Evolutionary conservation across 495 filamentous ascomycete genomes (phyloP), one percentile per base, ranked within the genome.

Genomic region (Jackrogersella minutella): DNA sequence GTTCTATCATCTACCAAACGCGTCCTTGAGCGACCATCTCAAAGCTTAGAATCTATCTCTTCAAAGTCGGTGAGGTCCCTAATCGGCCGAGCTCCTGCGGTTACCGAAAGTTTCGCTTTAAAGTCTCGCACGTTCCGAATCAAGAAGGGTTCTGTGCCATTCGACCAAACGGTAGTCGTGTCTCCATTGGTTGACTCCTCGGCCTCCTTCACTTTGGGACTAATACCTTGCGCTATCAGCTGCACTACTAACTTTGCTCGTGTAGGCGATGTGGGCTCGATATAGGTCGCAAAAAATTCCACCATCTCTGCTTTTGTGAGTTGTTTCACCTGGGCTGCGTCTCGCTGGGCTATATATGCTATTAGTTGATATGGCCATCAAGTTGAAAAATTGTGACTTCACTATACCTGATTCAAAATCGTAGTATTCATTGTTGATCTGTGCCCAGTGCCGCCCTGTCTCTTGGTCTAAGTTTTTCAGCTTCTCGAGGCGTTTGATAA

Each of bases 381-480:
- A 19, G 31, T 53, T 16, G 39, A 28, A 50, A 26, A 19, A 52
- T 22, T n/a, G 24, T 16, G 22, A 55, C 22, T 37, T 21, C 9
- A n/a, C 80, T 87, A 78, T 78, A 91, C 93, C 85, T 69, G 88
- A 84, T 68, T 91, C 81, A 75, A 99, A 99, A 74, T 97, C 91
- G 74, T 91, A 94, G 66, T 88, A 91, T 72, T 98, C 95, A 47
- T 85, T 91, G 11, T 86, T 85, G 72, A 98, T 91, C 63, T 96
- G 90, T 28, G 77, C 84, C 94, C 92, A 97, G 73, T 94, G 90
- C 16, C 92, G 85, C 50, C 79, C 81, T 21, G 87, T 92, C 78
- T 99, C 95, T 52, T 94, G 92, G 47, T 85, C 82, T 62, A 99
- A 79, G 70, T 96, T 96, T 84, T 97, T 98, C 69, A 96, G 78